Evolutionary conservation across 768 basidiomycete species (phyloP), one percentile per base, ranked within the genome.

Genomic region (Mycena filopes): DNA sequence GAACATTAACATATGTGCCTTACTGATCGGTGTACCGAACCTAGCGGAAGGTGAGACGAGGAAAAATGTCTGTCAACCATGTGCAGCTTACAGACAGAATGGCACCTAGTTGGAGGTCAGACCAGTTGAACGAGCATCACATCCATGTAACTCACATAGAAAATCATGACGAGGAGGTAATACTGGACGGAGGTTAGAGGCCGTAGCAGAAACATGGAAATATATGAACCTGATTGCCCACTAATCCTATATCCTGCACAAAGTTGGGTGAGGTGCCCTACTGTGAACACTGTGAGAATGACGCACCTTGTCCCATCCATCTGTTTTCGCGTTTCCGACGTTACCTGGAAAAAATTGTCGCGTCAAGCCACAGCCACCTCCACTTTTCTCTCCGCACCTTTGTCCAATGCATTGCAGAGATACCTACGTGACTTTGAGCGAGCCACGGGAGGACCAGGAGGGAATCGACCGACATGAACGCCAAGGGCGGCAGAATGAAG

Each of bases 251-350:
- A 65, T 83, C 83, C 82, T 82, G 55, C 11, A 25, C 45, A 33
- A 43, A 4, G 20, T 53, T 20, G 18, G 49, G 54, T 20, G 9
- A 49, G 48, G 23, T 21, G 7, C 11, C 62, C 2, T 31, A 23
- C 11, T 10, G 11, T 16, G 11, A 10, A 41, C 36, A 31, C 25
- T 45, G n/a, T n/a, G n/a, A n/a, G 40, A 25, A 36, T 36, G 21
- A 12, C 49, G 43, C 58, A 80, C 84, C 70, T 79, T 82, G 63
- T 83, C 84, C 81, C 84, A 83, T 9, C 81, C 80, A 55, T 78
- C 84, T 2, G 85, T 85, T 63, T 86, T 84, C 7, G 85, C 85
- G 69, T 86, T 86, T 9, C 80, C 81, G 2, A 85, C 79, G 60
- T 84, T 85, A 4, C 83, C 82, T 66, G 25, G n/a, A 31, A 2